phyloP scores from a whole-genome alignment of 2,329 filamentous ascomycete genomes.

The Aspergillus sp. region DNA sequence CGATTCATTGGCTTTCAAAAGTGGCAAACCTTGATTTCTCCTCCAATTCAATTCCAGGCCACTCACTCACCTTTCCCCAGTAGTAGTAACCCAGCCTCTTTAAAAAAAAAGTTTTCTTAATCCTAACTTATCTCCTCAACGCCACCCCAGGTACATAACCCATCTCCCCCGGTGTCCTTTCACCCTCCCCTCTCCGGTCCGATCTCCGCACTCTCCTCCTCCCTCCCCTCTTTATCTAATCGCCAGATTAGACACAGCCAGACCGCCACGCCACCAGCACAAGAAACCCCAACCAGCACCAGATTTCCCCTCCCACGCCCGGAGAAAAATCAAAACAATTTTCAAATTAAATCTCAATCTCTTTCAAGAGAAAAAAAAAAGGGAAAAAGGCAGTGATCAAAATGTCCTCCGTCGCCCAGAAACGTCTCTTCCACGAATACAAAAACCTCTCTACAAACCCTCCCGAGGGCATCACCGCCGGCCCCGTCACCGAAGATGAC shows the following conservation, averaged over 20 bases:
- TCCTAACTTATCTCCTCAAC: not conserved
- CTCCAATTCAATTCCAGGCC: no score
- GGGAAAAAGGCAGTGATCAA: not conserved
- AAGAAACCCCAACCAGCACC: not conserved
- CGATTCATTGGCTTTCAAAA: not conserved
- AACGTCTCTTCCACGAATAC: conserved; percentile 94
- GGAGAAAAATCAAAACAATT: no score
- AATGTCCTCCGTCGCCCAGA: conserved; percentile 57
- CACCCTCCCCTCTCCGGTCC: not conserved
- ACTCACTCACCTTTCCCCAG: no score
- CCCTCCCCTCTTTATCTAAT: conserved; percentile 5
- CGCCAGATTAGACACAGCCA: not conserved
- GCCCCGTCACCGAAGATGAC: conserved; percentile 90
- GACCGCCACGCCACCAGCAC: not conserved
- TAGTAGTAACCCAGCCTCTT: no score
- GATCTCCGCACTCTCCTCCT: not conserved
- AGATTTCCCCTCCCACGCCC: no score
- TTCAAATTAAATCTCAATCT: rapidly evolving
- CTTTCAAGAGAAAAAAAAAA: no score
- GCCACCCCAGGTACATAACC: not conserved
- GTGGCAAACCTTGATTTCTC: no score
- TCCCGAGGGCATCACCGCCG: conserved; percentile 95
- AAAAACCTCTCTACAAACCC: conserved; percentile 89
- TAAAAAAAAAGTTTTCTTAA: no score
- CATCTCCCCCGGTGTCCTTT: not conserved